These are phyloP conservation scores for Leptographium procerum DNA, from an alignment of 2,329 filamentous ascomycete genomes.

Conservation along the genomic window DNA sequence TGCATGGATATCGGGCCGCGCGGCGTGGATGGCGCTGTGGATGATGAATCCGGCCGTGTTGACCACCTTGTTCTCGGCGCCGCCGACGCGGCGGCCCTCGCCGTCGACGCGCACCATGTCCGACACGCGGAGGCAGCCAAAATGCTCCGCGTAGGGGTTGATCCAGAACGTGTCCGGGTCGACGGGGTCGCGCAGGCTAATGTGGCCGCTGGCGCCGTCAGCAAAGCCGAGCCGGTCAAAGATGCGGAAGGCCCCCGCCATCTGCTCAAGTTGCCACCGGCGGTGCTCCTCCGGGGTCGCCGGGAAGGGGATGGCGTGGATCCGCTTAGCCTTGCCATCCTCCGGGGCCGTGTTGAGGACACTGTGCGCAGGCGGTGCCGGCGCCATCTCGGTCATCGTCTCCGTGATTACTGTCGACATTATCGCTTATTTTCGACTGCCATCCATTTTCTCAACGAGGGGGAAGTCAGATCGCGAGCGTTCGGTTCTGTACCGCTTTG, in stretches of 20 bases:
- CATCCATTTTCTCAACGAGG: neutral
- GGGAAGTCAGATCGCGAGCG: neutral
- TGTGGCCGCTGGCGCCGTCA: constrained; percentile 52
- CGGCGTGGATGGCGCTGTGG: constrained; percentile 54
- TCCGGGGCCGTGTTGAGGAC: neutral
- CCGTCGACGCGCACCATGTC: constrained; percentile 52
- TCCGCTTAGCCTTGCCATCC: constrained; percentile 13
- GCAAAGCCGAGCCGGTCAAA: constrained; percentile 48
- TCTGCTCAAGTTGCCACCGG: constrained; percentile 26
- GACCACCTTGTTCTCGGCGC: constrained; percentile 36
- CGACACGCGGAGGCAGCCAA: constrained; percentile 41
- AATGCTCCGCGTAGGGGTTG: constrained; percentile 47
- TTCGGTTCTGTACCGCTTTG: neutral
- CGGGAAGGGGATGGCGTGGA: neutral
- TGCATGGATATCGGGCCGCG: constrained; percentile 52
- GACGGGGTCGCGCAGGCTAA: constrained; percentile 48
- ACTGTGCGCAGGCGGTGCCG: neutral
- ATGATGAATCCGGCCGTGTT: constrained; percentile 62
- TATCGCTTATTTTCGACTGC: neutral
- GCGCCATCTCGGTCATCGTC: neutral
- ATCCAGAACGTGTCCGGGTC: constrained; percentile 46
- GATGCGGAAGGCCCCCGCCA: constrained; percentile 47
- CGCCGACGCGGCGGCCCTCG: constrained; percentile 47
- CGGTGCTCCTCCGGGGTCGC: neutral
- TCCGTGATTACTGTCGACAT: neutral